Evolutionary conservation across 2,329 filamentous ascomycete species (phyloP).

Genomic region (Aotearoamyces nothofagi): DNA sequence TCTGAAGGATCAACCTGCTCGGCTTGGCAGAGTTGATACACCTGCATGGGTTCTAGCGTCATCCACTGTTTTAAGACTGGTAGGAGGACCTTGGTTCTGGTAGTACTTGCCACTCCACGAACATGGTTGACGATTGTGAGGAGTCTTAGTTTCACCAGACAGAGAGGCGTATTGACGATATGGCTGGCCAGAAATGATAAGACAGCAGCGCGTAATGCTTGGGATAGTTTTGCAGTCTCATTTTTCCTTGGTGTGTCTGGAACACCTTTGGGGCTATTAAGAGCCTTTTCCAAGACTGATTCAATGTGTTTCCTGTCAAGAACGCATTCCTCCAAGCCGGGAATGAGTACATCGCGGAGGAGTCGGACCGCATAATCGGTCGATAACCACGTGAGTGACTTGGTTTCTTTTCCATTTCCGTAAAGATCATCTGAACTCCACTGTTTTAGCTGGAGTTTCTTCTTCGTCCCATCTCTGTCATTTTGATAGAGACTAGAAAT

Average conservation of each 20-base stretch:
- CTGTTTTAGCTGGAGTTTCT: slow-evolving; percentile 19
- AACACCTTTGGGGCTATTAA: slow-evolving; percentile 36
- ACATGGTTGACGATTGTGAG: slow-evolving; percentile 59
- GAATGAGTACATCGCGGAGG: slow-evolving; percentile 51
- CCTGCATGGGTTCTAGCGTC: slow-evolving; percentile 33
- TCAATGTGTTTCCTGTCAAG: slow-evolving; percentile 61
- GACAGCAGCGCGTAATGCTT: slow-evolving; percentile 47
- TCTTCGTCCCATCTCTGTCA: slow-evolving; percentile 25
- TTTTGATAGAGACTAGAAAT: slow-evolving; percentile 33
- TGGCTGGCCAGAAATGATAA: slow-evolving; percentile 64
- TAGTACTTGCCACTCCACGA: slow-evolving; percentile 52
- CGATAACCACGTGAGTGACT: slow-evolving; percentile 38
- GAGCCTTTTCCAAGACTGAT: slow-evolving; percentile 40
- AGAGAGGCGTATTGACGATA: slow-evolving; percentile 49
- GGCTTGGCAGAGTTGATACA: slow-evolving; percentile 29
- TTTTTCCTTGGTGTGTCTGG: slow-evolving; percentile 27
- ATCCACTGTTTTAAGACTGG: slow-evolving; percentile 60
- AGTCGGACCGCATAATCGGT: slow-evolving; percentile 42
- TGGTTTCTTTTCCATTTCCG: slow-evolving; percentile 31
- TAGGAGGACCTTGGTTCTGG: slow-evolving; percentile 62
- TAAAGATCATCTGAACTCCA: slow-evolving; percentile 58
- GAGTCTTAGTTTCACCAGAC: slow-evolving; percentile 54
- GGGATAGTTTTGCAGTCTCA: slow-evolving; percentile 28
- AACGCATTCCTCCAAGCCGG: slow-evolving; percentile 70
- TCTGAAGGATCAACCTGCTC: slow-evolving; percentile 31